Percentiles rank a stretch among this genome's conserved stretches.
These are phyloP conservation scores for Vanrija humicola DNA, from an alignment of 1,284 basidiomycete genomes.

Conservation along the genomic window DNA sequence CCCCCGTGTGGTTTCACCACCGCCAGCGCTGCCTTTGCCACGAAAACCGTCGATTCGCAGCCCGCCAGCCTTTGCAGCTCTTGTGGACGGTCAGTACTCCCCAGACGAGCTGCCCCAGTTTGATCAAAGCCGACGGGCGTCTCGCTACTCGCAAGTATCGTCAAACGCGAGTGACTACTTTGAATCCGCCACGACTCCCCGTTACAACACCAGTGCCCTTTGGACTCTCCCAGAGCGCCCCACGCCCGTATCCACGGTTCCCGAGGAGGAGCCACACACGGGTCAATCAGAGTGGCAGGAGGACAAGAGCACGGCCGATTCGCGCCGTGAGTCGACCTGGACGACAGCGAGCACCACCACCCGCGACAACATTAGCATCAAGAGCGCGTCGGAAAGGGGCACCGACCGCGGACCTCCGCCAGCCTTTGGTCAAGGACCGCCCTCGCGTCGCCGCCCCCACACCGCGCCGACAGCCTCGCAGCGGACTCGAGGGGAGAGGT, in stretches of 20 bases:
- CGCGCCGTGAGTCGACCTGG: constrained; percentile 4
- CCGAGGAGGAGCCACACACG: constrained; percentile 25
- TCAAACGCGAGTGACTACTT: too few relatives aligned
- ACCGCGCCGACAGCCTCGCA: constrained; percentile 11
- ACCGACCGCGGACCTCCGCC: background rate
- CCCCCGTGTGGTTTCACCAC: too few relatives aligned
- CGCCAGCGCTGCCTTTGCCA: too few relatives aligned
- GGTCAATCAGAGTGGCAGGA: background rate
- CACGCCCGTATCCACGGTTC: constrained; percentile 30
- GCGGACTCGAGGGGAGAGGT: background rate
- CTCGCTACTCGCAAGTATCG: too few relatives aligned
- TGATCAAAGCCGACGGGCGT: too few relatives aligned
- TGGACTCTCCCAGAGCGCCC: too few relatives aligned
- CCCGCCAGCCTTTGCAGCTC: too few relatives aligned
- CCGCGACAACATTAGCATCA: background rate
- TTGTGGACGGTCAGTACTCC: too few relatives aligned
- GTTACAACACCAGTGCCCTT: too few relatives aligned
- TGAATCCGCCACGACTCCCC: too few relatives aligned
- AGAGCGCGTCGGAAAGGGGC: background rate
- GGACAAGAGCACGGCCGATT: background rate
- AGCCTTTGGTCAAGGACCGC: background rate
- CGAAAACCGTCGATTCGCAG: too few relatives aligned
- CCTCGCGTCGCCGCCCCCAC: background rate
- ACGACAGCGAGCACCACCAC: constrained; percentile 1
- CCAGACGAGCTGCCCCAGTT: too few relatives aligned